Evolutionary conservation across 2,329 filamentous ascomycete species (phyloP).

Genomic region (Pestalotiopsis sp.): DNA sequence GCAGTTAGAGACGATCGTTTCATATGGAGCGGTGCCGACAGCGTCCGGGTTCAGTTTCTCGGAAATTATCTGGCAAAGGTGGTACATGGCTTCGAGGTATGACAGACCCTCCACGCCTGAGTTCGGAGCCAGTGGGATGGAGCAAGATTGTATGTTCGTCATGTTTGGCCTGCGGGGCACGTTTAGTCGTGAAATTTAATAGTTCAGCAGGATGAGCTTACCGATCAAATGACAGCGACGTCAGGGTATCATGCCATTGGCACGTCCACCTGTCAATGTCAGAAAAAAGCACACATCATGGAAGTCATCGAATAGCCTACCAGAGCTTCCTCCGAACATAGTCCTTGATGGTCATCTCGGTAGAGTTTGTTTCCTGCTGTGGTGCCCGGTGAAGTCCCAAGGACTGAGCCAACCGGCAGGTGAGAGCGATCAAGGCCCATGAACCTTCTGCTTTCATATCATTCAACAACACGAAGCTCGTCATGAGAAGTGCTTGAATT

Average conservation of each 20-base stretch:
- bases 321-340: slow-evolving; percentile 56
- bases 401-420: slow-evolving; percentile 65
- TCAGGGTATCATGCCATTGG: slow-evolving; percentile 67
- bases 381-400: slow-evolving; percentile 58
- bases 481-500: slow-evolving; percentile 63
- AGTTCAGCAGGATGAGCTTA: slow-evolving; percentile 26
- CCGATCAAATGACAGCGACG: slow-evolving; percentile 66
- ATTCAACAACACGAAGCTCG: slow-evolving; percentile 63
- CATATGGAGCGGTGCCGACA: slow-evolving; percentile 48
- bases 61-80: slow-evolving; percentile 62
- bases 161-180: slow-evolving; percentile 53
- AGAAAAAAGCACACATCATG: slow-evolving; percentile 11
- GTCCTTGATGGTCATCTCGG: slow-evolving; percentile 51
- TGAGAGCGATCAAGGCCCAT: slow-evolving; percentile 64
- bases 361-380: slow-evolving; percentile 39
- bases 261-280: slow-evolving; percentile 52
- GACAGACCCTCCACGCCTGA: slow-evolving; percentile 48
- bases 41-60: slow-evolving; percentile 56
- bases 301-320: slow-evolving; percentile 33
- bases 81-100: slow-evolving; percentile 66
- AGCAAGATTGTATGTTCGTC: slow-evolving; percentile 58
- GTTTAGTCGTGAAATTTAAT: slow-evolving; percentile 13
- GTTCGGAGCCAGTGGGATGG: slow-evolving; percentile 47
- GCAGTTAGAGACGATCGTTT: slow-evolving; percentile 59
- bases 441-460: slow-evolving; percentile 71